phyloP scores from a whole-genome alignment of 257 asterid species.

The Fraxinus anomala region DNA sequence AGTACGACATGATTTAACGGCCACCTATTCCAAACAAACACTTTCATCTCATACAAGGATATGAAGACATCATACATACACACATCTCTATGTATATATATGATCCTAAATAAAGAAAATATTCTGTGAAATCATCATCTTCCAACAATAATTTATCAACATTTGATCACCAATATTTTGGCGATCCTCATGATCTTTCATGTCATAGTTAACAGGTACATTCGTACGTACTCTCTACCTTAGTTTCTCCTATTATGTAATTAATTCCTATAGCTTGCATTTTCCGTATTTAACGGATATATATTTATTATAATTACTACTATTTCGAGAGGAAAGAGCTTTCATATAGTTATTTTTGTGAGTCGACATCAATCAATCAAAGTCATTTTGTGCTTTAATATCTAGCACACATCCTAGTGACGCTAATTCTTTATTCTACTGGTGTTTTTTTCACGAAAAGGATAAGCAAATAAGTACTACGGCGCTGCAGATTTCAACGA shows the following conservation, averaged over 20 bases:
- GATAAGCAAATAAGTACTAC: neutral
- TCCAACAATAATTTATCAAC: conserved; percentile 1
- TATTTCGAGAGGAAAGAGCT: neutral
- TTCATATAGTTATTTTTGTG: neutral
- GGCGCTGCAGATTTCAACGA: conserved; percentile 6
- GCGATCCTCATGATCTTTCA: neutral
- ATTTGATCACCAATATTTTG: neutral
- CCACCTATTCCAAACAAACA: conserved; percentile 42
- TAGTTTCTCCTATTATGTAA: neutral
- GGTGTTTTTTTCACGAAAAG: too few relatives aligned
- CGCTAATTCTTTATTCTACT: too few relatives aligned
- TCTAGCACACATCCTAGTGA: too few relatives aligned
- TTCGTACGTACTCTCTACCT: neutral
- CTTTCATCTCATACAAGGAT: conserved; percentile 33
- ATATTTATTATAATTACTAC: neutral
- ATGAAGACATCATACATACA: conserved; percentile 16
- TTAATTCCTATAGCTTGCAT: too few relatives aligned
- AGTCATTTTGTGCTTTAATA: too few relatives aligned
- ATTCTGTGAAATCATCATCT: neutral
- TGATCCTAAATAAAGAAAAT: conserved; percentile 15
- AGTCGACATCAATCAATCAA: too few relatives aligned
- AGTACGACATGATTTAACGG: conserved; percentile 59
- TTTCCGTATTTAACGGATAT: too few relatives aligned
- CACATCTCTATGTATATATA: neutral
- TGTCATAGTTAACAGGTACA: conserved; percentile 33